Base-by-base conservation (phyloP, 495 filamentous ascomycete genomes). In the Tuber calosporum region DNA sequence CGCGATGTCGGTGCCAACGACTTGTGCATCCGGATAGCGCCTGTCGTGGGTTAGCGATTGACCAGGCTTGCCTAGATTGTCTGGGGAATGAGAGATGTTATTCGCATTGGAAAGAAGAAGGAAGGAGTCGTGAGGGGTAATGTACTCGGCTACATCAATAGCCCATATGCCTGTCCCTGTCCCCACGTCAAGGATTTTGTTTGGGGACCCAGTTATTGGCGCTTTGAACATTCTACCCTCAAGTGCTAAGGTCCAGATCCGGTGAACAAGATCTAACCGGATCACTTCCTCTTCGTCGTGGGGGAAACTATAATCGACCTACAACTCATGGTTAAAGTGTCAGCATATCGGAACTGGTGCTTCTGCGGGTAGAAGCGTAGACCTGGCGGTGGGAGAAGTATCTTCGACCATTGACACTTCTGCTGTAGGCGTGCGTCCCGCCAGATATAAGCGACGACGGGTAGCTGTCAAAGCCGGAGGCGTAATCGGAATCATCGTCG, bases 151-250 rank as follows among this genome's bases (percentile, higher is more conserved):
- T 69, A 75, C 30, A 20, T 79, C 78, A 39, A 80, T 75, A 36
- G 78, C 78, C 78, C 77, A 79, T 53, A 79, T 71, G n/a, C 76
- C 74, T 22, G 74, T 78, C 36, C 75, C 73, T 42, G 75, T 76
- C 8, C 66, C 76, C 26, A 78, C 53, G 70, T 78, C 76, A n/a
- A 78, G 73, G 48, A 78, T 72, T 11, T 62, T 40, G 19, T 72
- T 17, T n/a, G 42, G 76, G 20, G 72, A 69, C 37, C 71, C 78
- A 34, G 78, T 78, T 26, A 86, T 74, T 22, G 84, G 84, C 6
- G 81, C 83, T 20, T 82, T 77, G 39, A 85, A 85, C 38, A 87
- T 77, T 26, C 82, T 78, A 73, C 84, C 80, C 15, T 82, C 79
- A 20, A 85, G 79, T 80, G 84, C 19, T 42, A 76, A 41, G 22